These are phyloP conservation scores for Hapsidospora chrysogenum DNA, from an alignment of 495 filamentous ascomycete genomes.

Conservation along the genomic window DNA sequence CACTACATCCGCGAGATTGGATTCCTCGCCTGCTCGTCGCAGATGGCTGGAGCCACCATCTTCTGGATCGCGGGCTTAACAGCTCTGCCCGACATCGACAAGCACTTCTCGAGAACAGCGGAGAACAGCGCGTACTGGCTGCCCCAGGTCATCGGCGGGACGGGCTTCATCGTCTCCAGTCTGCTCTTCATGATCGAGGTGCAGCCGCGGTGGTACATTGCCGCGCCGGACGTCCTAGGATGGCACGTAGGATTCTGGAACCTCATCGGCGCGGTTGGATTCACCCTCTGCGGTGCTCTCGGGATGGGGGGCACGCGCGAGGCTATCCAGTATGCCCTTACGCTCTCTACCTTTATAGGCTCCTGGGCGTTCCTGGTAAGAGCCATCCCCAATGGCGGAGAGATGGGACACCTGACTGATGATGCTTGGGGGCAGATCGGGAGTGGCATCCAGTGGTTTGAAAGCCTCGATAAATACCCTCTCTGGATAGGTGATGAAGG, in stretches of 20 bases:
- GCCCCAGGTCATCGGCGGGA: conserved; percentile 51
- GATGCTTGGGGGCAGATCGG: too few species aligned
- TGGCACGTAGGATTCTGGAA: conserved; percentile 31
- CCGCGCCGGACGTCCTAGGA: conserved; percentile 40
- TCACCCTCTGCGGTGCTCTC: conserved; percentile 53
- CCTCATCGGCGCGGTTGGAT: conserved; percentile 40
- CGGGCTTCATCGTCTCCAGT: conserved; percentile 42
- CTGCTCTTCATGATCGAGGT: conserved; percentile 54
- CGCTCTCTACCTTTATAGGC: too few species aligned
- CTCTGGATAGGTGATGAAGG: too few species aligned
- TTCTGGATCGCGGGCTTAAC: conserved; percentile 57
- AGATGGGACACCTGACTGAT: too few species aligned
- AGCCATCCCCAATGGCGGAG: too few species aligned
- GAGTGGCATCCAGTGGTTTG: too few species aligned
- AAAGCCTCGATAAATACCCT: too few species aligned
- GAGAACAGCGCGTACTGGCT: conserved; percentile 48
- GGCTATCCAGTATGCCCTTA: too few species aligned
- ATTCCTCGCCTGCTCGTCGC: conserved; percentile 44
- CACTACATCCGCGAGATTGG: conserved; percentile 55
- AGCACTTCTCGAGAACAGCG: conserved; percentile 5
- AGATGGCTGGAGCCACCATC: conserved; percentile 46
- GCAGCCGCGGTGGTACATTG: conserved; percentile 47
- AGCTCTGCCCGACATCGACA: conserved; percentile 39
- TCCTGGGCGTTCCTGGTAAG: too few species aligned
- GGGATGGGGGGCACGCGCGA: too few species aligned